Evolutionary conservation across 306 rosid genomes (phyloP), one percentile per base, ranked within the genome.

Genomic region (Vicia villosa): DNA sequence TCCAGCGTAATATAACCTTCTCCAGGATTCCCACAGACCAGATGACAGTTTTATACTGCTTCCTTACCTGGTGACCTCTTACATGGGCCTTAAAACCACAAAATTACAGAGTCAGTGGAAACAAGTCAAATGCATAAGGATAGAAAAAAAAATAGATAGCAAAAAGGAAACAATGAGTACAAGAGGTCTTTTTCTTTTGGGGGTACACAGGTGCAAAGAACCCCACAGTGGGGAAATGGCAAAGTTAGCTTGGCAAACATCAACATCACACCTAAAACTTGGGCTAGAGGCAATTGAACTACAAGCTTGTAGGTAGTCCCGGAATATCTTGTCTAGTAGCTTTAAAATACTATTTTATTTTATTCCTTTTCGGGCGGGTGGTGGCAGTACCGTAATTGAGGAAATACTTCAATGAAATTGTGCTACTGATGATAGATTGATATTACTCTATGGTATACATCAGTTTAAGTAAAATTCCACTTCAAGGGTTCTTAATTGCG

Each of bases 1-100:
- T 89, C 97, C 97, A 91, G 4, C 97, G 92, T 72, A 91, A 79
- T 73, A 91, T 88, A 70, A 89, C 76, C 80, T 91, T 91, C 72
- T 91, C 97, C 72, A 91, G 74, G 72, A 91, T 85, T 73, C 97
- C 96, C 56, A 91, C 96, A 4, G 96, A 89, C 97, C 97, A 91
- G 65, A 83, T 77, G 42, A 91, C 65, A 70, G 87, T 63, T 74
- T 77, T 88, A 70, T 87, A 89, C 77, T 87, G 80, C 81, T 91
- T 91, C 81, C 97, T 85, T 59, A 89, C 96, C 81, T 87, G 97
- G 77, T 91, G 97, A 56, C 97, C 97, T 80, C 97, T 89, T 46
- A 91, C 88, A 87, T 85, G 94, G 77, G 97, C 97, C 97, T 91
- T 82, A 24, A 74, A 56, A 74, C 46, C 56, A 75, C 38, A 72